Evolutionary conservation across 148 eudicot species (phyloP).

Genomic region (Nyssa sinensis): DNA sequence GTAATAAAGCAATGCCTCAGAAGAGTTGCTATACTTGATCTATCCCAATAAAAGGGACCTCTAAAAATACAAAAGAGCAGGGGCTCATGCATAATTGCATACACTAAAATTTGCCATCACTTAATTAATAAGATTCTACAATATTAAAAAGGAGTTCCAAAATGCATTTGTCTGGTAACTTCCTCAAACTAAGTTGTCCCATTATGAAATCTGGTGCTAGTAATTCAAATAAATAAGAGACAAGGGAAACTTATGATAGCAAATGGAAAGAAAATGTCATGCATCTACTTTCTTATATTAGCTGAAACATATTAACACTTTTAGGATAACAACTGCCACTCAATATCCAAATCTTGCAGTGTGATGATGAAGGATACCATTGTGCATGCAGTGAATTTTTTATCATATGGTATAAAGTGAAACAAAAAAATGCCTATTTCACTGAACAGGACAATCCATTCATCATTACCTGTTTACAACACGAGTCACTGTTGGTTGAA

Average conservation of each 20-base stretch:
- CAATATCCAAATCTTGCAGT: neutral
- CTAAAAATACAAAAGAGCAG: neutral
- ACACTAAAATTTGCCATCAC: neutral
- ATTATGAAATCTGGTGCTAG: neutral
- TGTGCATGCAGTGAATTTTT: neutral
- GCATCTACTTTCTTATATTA: neutral
- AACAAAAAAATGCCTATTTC: neutral
- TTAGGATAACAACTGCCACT: neutral
- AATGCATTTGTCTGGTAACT: neutral
- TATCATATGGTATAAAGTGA: neutral
- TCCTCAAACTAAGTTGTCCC: too few species aligned
- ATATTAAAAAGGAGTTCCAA: neutral
- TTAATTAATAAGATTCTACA: neutral
- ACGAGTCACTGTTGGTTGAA: conserved; percentile 84
- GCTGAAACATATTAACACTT: neutral
- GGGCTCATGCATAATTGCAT: neutral
- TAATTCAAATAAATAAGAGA: neutral
- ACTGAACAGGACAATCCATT: neutral
- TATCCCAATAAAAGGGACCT: neutral
- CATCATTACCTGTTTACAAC: conserved; percentile 73
- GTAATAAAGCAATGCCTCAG: neutral
- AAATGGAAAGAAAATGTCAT: neutral
- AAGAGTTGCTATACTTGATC: neutral
- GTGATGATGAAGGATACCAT: conserved; percentile 6
- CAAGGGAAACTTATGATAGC: neutral